Base-by-base conservation (phyloP, 2,329 filamentous ascomycete species). In the Epichloe baconii region DNA sequence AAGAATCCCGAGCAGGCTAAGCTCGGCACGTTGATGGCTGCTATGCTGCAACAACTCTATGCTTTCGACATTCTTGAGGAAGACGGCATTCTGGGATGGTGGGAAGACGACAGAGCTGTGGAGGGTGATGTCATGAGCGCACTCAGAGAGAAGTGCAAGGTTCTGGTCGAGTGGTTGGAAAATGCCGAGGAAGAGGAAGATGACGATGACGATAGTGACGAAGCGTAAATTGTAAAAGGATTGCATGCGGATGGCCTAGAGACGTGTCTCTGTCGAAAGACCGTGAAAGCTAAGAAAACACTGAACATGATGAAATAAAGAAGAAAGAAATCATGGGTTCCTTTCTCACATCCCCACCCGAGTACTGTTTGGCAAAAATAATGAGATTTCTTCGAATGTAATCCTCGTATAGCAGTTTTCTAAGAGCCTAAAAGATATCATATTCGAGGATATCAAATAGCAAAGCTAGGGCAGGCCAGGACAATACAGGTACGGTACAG, bases 51-150 rank as follows among this genome's bases (percentile, higher is more conserved):
- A 70, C 86, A 89, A 66, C 73, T 97, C 48, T 94, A 95, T 64
- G 81, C 86, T 57, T 68, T 86, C 47, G 93, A 97, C 57, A 76
- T 95, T 15, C 70, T 96, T 1, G 88, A 95, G 64, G 88, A 95
- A 62, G 90, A 96, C 42, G 89, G 86, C 0, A 86, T 95, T 57
- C 71, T 91, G 60, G 77, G 78, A 46, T 98, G 93, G 93, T 97
- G 90, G 90, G 78, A 74, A 19, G 85, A 95, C 64, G 75, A 77
- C 46, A 67, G 82, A 61, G 83, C 85, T 5, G 76, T 70, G 23
- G 82, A 81, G 51, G 81, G 74, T 14, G 84, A 86, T 51, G 78
- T 79, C 49, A 80, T 96, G 82, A 68, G 68, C 53, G 77, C 71
- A 47, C 79, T 96, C 15, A 83, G 83, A 64, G 79, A 78, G 54